phyloP scores from a whole-genome alignment of 768 basidiomycete genomes.

The Russula lepida region DNA sequence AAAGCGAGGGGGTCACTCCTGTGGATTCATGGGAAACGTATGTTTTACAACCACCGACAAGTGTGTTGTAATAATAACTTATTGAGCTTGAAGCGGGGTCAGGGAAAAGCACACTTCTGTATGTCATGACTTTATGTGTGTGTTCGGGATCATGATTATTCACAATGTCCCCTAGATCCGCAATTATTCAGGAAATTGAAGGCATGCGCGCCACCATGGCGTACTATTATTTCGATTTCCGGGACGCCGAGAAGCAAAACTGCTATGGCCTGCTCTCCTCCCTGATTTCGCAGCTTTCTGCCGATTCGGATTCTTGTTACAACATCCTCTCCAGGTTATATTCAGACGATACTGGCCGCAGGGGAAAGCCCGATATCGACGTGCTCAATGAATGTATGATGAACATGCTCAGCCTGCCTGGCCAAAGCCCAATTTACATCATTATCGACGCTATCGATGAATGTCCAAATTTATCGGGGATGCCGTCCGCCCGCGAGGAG shows the following conservation, averaged over 20 bases:
- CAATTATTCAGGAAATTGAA: constrained; percentile 1
- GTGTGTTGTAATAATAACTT: background rate
- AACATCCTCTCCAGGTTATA: background rate
- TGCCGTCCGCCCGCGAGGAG: background rate
- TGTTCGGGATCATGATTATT: background rate
- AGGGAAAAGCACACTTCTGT: constrained; percentile 8
- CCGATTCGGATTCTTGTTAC: background rate
- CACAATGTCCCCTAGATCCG: background rate
- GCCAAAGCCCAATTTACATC: background rate
- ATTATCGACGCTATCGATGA: constrained; percentile 1
- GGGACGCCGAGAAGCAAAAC: background rate
- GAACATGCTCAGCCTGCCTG: background rate
- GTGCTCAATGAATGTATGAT: background rate
- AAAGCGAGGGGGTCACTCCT: background rate
- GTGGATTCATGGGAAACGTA: constrained; percentile 10
- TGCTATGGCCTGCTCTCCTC: background rate
- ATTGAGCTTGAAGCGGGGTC: background rate
- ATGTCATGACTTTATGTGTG: background rate
- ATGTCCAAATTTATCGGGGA: background rate
- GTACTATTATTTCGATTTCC: background rate
- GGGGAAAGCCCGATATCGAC: background rate
- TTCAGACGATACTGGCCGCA: background rate
- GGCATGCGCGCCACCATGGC: background rate
- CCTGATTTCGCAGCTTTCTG: background rate
- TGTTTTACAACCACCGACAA: background rate